Percentiles rank a stretch among this genome's conserved stretches.
These are phyloP conservation scores for Colletotrichum sp. DNA, from an alignment of 2,329 filamentous ascomycete genomes.

Conservation along the genomic window DNA sequence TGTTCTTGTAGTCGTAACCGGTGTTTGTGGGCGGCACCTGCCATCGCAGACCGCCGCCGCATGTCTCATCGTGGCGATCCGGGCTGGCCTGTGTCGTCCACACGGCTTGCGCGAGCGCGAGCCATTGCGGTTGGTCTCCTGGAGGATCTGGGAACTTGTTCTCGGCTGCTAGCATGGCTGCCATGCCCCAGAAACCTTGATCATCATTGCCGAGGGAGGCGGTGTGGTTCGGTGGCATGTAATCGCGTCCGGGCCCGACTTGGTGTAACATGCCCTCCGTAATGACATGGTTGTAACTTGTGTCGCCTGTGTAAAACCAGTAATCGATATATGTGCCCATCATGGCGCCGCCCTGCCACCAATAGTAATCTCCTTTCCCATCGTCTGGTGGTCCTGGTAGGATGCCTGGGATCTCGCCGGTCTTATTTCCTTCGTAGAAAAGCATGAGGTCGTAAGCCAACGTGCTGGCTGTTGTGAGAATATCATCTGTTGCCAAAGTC, in stretches of 20 bases:
- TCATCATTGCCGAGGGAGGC: conserved; percentile 66
- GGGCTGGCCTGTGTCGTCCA: conserved; percentile 62
- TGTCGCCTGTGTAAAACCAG: conserved; percentile 66
- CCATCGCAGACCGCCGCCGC: conserved; percentile 71
- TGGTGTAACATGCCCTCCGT: conserved; percentile 59
- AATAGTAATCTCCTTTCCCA: conserved; percentile 56
- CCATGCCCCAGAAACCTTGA: conserved; percentile 72
- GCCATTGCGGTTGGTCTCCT: conserved; percentile 53
- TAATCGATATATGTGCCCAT: conserved; percentile 69
- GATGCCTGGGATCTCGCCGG: conserved; percentile 51
- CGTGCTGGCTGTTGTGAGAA: conserved; percentile 41
- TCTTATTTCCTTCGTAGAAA: conserved; percentile 51
- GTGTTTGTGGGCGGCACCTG: conserved; percentile 78
- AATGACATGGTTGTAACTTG: conserved; percentile 59
- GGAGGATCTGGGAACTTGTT: conserved; percentile 60
- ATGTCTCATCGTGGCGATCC: conserved; percentile 62
- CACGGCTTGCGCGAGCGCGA: conserved; percentile 65
- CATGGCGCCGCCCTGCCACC: conserved; percentile 70
- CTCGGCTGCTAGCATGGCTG: conserved; percentile 64
- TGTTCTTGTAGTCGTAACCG: conserved; percentile 79
- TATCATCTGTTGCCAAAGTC: conserved; percentile 31
- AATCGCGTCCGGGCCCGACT: conserved; percentile 56
- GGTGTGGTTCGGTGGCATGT: conserved; percentile 60
- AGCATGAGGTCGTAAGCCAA: conserved; percentile 49
- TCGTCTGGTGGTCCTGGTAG: conserved; percentile 48